Conservation (phyloP, 352 stramenopile species). For the Pythium chondricola region DNA sequence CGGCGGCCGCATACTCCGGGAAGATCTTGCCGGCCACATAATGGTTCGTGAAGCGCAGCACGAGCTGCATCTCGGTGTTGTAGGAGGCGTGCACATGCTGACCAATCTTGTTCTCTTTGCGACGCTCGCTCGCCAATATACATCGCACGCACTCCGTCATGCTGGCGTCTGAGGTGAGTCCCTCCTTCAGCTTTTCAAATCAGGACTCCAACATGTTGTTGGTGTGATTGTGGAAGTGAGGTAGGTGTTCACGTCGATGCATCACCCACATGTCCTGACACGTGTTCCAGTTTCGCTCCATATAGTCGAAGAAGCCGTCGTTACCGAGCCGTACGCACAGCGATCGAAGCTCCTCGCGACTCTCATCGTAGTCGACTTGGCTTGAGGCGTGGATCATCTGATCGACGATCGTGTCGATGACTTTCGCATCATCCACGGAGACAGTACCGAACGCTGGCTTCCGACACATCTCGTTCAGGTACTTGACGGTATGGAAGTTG, state of each 20-base stretch:
- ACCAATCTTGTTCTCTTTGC: no score
- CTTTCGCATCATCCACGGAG: not conserved
- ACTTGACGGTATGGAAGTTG: conserved; percentile 24
- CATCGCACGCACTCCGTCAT: no score
- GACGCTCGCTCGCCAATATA: no score
- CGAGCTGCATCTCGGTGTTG: no score
- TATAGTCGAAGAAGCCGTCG: conserved; percentile 12
- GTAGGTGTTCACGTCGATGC: conserved; percentile 1
- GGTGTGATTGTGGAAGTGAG: conserved; percentile 18
- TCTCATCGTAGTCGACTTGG: conserved; percentile 4
- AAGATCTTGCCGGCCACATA: no score
- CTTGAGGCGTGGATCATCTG: conserved; percentile 6
- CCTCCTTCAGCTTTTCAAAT: conserved; percentile 8
- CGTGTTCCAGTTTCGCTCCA: conserved; percentile 20
- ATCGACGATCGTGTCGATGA: conserved; percentile 4
- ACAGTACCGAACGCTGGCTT: conserved; percentile 17
- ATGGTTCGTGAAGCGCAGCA: no score
- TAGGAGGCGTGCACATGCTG: no score
- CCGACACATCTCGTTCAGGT: not conserved
- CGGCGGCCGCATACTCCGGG: no score
- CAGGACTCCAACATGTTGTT: conserved; percentile 17
- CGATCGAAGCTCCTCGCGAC: not conserved
- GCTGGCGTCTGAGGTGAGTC: no score
- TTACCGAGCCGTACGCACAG: not conserved
- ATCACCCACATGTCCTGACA: conserved; percentile 24